Base-by-base conservation (phyloP, 2,329 filamentous ascomycete genomes). In the Dothistroma septosporum region DNA sequence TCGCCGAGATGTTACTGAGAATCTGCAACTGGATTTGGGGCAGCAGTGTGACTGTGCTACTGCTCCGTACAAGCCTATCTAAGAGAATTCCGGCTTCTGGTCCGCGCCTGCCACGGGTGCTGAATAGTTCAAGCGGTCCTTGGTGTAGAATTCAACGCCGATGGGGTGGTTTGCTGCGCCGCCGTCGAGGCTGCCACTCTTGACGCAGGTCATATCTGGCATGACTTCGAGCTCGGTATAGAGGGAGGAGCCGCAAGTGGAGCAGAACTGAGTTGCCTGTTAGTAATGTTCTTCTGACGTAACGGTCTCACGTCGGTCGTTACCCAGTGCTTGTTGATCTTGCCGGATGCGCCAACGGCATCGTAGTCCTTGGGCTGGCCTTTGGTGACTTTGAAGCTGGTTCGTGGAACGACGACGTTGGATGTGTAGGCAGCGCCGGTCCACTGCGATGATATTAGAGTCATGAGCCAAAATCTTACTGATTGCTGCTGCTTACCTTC, bases 391-490 rank as follows among this genome's bases (percentile, higher is more conserved):
- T 76, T 75, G 72, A 85, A 82, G 28, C 71, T 70, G 9, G 69
- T 69, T 16, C 79, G 76, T 4, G 80, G 75, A 2, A 85, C 77
- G 2, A 84, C 75, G 10, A 77, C 76, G 68, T 85, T 85, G 67
- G 81, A 79, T 33, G 82, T 83, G 68, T 78, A 85, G 14, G 82
- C 77, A n/a, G 79, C 75, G 44, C 82, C 82, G 9, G 80, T 78
- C 80, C 77, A 73, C 60, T 85, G 41, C 1, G 4, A 9, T n/a
- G 41, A n/a, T 44, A 16, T 44, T 9, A 44, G 41, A n/a, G n/a
- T n/a, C 8, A 19, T n/a, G 8, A 16, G 14, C 24, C 4, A 19
- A 1, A 0, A 19, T 19, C 14, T 44, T 16, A n/a, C 19, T 4
- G 4, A 83, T 67, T 83, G 80, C 12, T 32, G 24, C 2, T 4